These are phyloP conservation scores for Fusarium temperatum DNA, from an alignment of 2,329 filamentous ascomycete species.

Conservation along the genomic window DNA sequence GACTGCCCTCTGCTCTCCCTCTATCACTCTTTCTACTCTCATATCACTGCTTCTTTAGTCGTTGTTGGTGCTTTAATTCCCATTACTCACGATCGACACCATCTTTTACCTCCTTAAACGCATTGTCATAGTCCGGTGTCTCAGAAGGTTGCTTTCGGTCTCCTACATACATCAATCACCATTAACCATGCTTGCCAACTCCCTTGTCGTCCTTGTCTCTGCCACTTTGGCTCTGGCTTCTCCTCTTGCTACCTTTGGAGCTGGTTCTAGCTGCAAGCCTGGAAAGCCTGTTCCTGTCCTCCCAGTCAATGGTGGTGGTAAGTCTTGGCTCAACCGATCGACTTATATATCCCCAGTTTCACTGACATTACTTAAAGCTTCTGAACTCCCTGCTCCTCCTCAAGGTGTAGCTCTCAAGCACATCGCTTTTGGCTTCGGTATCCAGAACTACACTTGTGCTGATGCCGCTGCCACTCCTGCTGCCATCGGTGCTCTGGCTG, in stretches of 20 bases:
- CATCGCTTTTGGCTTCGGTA: conserved; percentile 70
- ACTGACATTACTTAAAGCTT: conserved; percentile 44
- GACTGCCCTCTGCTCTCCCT: conserved; percentile 18
- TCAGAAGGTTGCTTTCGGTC: conserved; percentile 19
- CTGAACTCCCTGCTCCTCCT: conserved; percentile 56
- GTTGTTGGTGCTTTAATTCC: conserved; percentile 27
- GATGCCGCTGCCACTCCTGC: conserved; percentile 46
- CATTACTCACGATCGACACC: conserved; percentile 30
- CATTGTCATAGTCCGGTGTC: conserved; percentile 7
- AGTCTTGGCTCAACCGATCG: conserved; percentile 27
- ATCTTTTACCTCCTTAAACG: conserved; percentile 17
- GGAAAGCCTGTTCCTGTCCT: conserved; percentile 42
- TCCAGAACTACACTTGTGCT: conserved; percentile 75
- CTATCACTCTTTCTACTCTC: neutral
- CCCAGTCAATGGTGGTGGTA: conserved; percentile 52
- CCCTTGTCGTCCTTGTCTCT: conserved; percentile 46
- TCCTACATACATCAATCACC: conserved; percentile 1
- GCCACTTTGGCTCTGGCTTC: conserved; percentile 46
- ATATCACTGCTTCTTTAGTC: conserved; percentile 12
- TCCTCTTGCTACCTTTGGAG: conserved; percentile 32
- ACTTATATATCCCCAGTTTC: conserved; percentile 1
- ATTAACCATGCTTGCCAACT: conserved; percentile 47
- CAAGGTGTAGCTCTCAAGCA: conserved; percentile 55
- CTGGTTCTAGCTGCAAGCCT: conserved; percentile 29
- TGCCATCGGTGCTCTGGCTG: conserved; percentile 65